phyloP scores from a whole-genome alignment of 2,329 filamentous ascomycete species.

The Microdochium bolleyi region DNA sequence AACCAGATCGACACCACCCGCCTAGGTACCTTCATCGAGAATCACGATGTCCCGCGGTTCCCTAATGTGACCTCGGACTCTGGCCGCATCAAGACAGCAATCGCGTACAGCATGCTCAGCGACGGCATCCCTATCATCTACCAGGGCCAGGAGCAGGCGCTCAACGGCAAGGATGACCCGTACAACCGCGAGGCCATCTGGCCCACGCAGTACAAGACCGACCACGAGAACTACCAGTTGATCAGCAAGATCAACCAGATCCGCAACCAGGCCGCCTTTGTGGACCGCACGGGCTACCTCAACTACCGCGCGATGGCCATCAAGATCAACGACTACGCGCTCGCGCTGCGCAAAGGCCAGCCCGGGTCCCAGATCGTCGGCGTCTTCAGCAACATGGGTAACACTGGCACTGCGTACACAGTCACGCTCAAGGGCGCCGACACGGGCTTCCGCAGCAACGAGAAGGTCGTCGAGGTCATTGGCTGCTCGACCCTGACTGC shows the following conservation, averaged over 20 bases:
- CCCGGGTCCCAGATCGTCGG: conserved; percentile 27
- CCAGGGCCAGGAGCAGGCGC: conserved; percentile 50
- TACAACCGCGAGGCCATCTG: conserved; percentile 41
- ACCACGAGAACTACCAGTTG: conserved; percentile 32
- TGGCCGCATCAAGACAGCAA: conserved; percentile 40
- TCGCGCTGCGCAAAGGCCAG: conserved; percentile 39
- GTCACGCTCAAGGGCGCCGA: conserved; percentile 23
- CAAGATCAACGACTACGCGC: conserved; percentile 27
- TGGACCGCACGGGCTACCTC: conserved; percentile 25
- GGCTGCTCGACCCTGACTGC: conserved; percentile 33
- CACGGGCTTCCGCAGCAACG: conserved; percentile 26
- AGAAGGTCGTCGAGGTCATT: conserved; percentile 30
- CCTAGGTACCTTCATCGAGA: conserved; percentile 37
- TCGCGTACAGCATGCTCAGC: conserved; percentile 44
- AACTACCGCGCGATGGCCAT: conserved; percentile 26
- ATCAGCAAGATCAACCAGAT: conserved; percentile 40
- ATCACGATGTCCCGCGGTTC: conserved; percentile 39
- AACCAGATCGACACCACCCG: conserved; percentile 20
- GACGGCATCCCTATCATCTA: conserved; percentile 53
- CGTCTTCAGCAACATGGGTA: conserved; percentile 31
- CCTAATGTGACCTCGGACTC: conserved; percentile 35
- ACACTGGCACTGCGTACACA: conserved; percentile 18
- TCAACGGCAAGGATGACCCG: conserved; percentile 30
- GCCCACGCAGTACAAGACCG: conserved; percentile 35
- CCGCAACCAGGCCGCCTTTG: conserved; percentile 33